These are phyloP conservation scores for Penicillium canariense DNA, from an alignment of 495 filamentous ascomycete species.

Conservation along the genomic window DNA sequence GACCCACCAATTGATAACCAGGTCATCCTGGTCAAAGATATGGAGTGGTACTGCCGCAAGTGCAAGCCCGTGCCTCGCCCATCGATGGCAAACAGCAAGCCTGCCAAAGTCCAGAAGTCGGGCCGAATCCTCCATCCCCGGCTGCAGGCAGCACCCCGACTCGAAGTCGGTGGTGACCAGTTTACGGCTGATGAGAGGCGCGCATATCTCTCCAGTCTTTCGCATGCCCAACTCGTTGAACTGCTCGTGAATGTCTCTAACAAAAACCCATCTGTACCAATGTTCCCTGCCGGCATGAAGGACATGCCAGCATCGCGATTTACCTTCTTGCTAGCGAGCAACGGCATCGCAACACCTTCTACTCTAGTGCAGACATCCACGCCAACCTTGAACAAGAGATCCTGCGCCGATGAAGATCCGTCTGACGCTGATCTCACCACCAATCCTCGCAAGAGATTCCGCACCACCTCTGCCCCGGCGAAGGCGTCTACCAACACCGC, in stretches of 20 bases:
- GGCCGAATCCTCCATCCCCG: slow-evolving; percentile 4
- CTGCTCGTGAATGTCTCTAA: slow-evolving; percentile 37
- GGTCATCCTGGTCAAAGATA: slow-evolving; percentile 62
- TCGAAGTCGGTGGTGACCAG: slow-evolving; percentile 21
- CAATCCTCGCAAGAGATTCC: slow-evolving; percentile 2
- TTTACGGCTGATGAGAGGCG: slow-evolving; percentile 36
- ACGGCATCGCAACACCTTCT: neutral
- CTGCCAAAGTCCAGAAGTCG: slow-evolving; percentile 21
- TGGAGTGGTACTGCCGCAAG: slow-evolving; percentile 73
- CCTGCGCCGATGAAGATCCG: neutral
- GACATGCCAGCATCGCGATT: slow-evolving; percentile 18
- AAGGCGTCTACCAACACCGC: neutral
- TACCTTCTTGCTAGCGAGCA: neutral
- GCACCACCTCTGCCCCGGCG: slow-evolving; percentile 6
- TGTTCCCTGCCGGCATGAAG: slow-evolving; percentile 39
- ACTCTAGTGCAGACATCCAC: neutral
- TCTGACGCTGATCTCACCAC: neutral
- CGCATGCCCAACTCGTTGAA: slow-evolving; percentile 41
- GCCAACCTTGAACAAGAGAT: neutral
- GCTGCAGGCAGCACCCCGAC: neutral
- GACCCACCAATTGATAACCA: slow-evolving; percentile 74
- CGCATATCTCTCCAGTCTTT: slow-evolving; percentile 40
- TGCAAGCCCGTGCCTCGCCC: slow-evolving; percentile 54
- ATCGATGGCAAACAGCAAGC: slow-evolving; percentile 19
- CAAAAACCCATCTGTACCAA: slow-evolving; percentile 32